Conservation (phyloP, 2,329 filamentous ascomycete species). For the Sphaerulina musiva region DNA sequence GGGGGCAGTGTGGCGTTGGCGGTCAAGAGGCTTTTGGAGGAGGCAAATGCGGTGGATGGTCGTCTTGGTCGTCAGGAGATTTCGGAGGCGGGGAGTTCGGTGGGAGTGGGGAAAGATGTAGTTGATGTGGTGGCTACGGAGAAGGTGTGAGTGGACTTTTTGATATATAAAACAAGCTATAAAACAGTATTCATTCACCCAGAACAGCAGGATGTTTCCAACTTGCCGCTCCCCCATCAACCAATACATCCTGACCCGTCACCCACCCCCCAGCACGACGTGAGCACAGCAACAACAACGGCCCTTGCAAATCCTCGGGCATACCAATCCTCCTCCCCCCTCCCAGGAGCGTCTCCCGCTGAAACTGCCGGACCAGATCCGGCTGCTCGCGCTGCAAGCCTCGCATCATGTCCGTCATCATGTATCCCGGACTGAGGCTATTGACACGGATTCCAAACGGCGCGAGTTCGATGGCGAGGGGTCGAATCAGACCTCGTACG, state of each 20-base stretch:
- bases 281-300: slow-evolving; percentile 45
- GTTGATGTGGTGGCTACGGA: slow-evolving; percentile 2
- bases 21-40: slow-evolving; percentile 29
- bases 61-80: not conserved
- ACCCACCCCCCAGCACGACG: slow-evolving; percentile 43
- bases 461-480: slow-evolving; percentile 18
- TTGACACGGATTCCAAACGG: slow-evolving; percentile 32
- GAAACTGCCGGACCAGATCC: slow-evolving; percentile 11
- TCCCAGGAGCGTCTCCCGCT: slow-evolving; percentile 11
- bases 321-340: slow-evolving; percentile 21
- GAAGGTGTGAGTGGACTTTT: not conserved
- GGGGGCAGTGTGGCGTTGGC: slow-evolving; percentile 31
- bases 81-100: slow-evolving; percentile 3
- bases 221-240: slow-evolving; percentile 40
- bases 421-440: slow-evolving; percentile 28
- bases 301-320: slow-evolving; percentile 47
- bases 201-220: slow-evolving; percentile 12
- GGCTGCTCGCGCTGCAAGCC: slow-evolving; percentile 19
- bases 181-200: not conserved
- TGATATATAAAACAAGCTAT: too few species aligned
- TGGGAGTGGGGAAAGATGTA: not conserved
- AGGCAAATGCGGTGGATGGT: slow-evolving; percentile 23
- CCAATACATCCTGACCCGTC: slow-evolving; percentile 42
- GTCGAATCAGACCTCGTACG: slow-evolving; percentile 23
- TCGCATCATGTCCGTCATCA: slow-evolving; percentile 26